Evolutionary conservation across 805 yeast genomes (phyloP), one percentile per base, ranked within the genome.

Genomic region (Ogataea parapolymorpha): DNA sequence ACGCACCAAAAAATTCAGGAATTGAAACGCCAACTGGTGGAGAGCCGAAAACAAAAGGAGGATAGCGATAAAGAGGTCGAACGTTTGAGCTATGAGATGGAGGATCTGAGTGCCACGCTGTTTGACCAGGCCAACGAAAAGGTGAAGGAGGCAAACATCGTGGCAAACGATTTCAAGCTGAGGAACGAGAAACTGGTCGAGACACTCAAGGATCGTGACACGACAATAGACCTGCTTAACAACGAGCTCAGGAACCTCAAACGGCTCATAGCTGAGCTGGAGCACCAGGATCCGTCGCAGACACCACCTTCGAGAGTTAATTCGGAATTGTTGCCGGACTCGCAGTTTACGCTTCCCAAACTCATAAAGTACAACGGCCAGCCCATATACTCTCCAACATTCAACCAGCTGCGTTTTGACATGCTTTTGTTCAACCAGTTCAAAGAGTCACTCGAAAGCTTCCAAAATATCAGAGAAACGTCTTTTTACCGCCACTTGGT

Each of bases 51-150:
- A 31, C 61, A 53, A 42, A 75, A 75, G 45, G 61, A 59, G 8
- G 66, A 59, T 6, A 82, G 87, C 1, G 83, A 81, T 49, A 66
- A 63, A 9, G 85, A 82, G 50, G 81, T 76, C 13, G 68, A 74
- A 33, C 71, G 74, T 43, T 63, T 87, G 37, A 77, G 82, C 46
- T 76, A 72, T 24, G 96, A 87, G 57, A 84, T 87, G 26, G 93
- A 85, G 55, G 95, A 86, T 28, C 63, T 87, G 34, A 77, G 89
- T 1, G 86, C 82, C 1, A 78, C 89, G 1, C 64, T 87, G 24
- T 87, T 87, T 56, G 83, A 78, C 47, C 93, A 88, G 56, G 96
- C 96, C 11, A 87, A 87, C 57, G 72, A 74, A 36, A 85, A 86
- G 86, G 96, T 87, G 6, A 78, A 83, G 35, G 77, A 80, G 46